Evolutionary conservation across 2,329 filamentous ascomycete species (phyloP).

Genomic region (Penicillium sp.): DNA sequence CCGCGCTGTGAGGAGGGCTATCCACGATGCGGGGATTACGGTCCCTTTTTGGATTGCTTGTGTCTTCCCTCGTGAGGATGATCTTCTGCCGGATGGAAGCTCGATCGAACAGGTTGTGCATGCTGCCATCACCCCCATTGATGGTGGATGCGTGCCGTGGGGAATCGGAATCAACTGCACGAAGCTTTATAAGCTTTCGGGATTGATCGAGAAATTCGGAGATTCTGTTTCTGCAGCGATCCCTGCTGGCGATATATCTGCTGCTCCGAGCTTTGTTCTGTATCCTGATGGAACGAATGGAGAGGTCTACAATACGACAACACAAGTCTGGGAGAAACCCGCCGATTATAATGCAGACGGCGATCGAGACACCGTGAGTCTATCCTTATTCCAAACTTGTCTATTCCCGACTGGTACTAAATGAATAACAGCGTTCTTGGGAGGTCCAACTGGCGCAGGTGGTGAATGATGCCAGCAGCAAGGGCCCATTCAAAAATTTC

Average conservation of each 20-base stretch:
- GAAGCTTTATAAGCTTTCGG: conserved; percentile 42
- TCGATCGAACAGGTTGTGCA: conserved; percentile 51
- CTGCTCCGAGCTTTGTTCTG: conserved; percentile 61
- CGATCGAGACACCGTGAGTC: conserved; percentile 28
- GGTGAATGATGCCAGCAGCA: conserved; percentile 39
- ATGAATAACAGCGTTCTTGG: conserved; percentile 39
- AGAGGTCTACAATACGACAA: conserved; percentile 69
- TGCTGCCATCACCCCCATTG: conserved; percentile 42
- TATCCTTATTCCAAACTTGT: neutral
- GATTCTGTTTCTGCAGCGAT: conserved; percentile 17
- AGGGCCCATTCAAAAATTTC: conserved; percentile 38
- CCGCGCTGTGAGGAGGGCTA: conserved; percentile 54
- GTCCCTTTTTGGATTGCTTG: conserved; percentile 66
- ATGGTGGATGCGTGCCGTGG: conserved; percentile 54
- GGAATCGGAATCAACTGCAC: conserved; percentile 73
- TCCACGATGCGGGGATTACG: conserved; percentile 32
- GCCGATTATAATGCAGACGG: conserved; percentile 25
- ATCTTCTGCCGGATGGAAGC: conserved; percentile 64
- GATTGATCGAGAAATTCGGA: conserved; percentile 33
- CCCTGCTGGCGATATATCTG: conserved; percentile 14
- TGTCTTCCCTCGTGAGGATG: conserved; percentile 64
- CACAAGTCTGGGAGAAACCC: conserved; percentile 62
- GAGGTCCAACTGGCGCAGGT: conserved; percentile 45
- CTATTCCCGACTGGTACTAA: conserved; percentile 19
- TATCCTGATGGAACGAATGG: conserved; percentile 74